phyloP scores from a whole-genome alignment of 345 rosid genomes.

The Citrus unshiu region DNA sequence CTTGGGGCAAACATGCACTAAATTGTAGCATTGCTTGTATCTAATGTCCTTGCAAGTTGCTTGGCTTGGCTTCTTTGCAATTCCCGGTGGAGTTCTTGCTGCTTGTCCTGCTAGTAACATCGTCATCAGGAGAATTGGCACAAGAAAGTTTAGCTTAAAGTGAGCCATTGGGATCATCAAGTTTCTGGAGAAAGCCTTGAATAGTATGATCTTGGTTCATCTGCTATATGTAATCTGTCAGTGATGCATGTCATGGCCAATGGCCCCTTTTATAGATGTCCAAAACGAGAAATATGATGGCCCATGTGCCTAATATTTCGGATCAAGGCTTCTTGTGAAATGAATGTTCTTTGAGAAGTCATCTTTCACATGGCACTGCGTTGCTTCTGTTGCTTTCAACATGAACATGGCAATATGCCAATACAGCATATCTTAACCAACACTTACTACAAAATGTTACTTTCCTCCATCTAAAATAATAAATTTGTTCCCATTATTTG shows the following conservation, averaged over 20 bases:
- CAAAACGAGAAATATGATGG: background rate
- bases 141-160: slow-evolving; percentile 12
- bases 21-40: slow-evolving; percentile 47
- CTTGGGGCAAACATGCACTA: slow-evolving; percentile 51
- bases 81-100: slow-evolving; percentile 45
- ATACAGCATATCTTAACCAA: background rate
- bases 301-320: background rate
- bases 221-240: background rate
- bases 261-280: slow-evolving; percentile 16
- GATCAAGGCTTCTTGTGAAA: background rate
- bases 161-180: slow-evolving; percentile 14
- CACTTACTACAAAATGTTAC: background rate
- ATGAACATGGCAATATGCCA: slow-evolving; percentile 14
- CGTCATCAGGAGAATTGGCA: slow-evolving; percentile 27
- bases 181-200: too few species aligned
- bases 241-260: background rate
- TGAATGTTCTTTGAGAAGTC: background rate
- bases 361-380: background rate
- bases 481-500: too few species aligned
- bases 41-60: slow-evolving; percentile 38
- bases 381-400: slow-evolving; percentile 7
- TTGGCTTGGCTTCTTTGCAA: slow-evolving; percentile 50
- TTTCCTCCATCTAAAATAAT: background rate
- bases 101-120: slow-evolving; percentile 25
- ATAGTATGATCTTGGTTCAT: too few species aligned